Evolutionary conservation across 2,329 filamentous ascomycete species (phyloP), one percentile per base, ranked within the genome.

Genomic region (Aureobasidium sp.): DNA sequence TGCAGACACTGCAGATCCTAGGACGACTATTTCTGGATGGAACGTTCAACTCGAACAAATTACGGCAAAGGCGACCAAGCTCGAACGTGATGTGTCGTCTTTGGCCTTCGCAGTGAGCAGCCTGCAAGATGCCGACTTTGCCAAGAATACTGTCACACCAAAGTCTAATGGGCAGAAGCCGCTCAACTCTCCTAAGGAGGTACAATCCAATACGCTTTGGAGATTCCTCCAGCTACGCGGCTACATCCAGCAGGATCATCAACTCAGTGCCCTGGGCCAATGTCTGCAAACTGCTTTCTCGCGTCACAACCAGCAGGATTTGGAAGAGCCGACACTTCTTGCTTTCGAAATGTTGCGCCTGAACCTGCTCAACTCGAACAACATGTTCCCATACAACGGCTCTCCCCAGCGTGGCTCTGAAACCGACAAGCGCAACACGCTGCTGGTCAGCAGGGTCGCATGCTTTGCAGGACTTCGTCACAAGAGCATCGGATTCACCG

Each of bases 141-240:
- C 84, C 2, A 79, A 85, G 61, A 85, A 84, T 67, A 90, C 90
- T 0, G 80, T 90, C 57, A 79, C 83, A 27, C 83, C 81, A 24
- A 48, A 37, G 59, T 43, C 56, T 36, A 59, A 63, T 32, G 63
- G 62, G 61, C 61, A 63, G 34, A 63, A 82, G 75, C 70, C 72
- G 15, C 72, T 83, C 9, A 84, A 81, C 63, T 84, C 87, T n/a
- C 84, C 87, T 65, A 82, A 88, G 17, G 89, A 94, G 69, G 82
- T 93, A 61, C 77, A 83, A 27, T 78, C 91, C 20, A 90, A 96
- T 69, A 84, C 87, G 7, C 82, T 93, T 63, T 97, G 91, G 88
- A 85, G 92, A 61, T 94, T 97, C 75, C 81, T 99, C 26, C 90
- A 96, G 71, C 81, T 97, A 53, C 86, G 92, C 63, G 92, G 88